Evolutionary conservation across 148 eudicot species (phyloP).

Genomic region (Agrostemma githago): DNA sequence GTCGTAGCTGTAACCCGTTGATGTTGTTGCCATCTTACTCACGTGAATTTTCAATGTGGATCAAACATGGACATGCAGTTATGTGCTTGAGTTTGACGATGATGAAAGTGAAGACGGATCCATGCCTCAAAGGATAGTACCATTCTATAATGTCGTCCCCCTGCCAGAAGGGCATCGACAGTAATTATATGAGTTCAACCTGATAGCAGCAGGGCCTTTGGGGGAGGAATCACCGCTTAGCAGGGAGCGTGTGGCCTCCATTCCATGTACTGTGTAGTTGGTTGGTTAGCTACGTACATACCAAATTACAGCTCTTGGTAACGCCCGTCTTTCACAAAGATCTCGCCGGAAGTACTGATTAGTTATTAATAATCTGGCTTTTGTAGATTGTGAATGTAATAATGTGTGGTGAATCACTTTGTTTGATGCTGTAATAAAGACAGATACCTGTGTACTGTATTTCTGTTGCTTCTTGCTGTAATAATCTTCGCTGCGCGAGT

Average conservation of each 20-base stretch:
- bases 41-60: neutral
- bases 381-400: neutral
- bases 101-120: conserved; percentile 95
- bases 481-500: neutral
- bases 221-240: neutral
- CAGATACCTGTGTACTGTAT: neutral
- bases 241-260: neutral
- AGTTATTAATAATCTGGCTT: neutral
- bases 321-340: neutral
- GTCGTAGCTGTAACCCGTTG: neutral
- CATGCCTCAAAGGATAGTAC: conserved; percentile 77
- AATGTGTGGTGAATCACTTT: too few species aligned
- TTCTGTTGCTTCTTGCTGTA: neutral
- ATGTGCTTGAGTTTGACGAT: conserved; percentile 80
- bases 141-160: conserved; percentile 76
- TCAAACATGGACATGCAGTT: conserved; percentile 40
- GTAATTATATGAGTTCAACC: conserved; percentile 24
- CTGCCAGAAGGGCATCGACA: conserved; percentile 90
- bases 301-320: neutral
- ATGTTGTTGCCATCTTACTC: neutral
- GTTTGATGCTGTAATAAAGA: neutral
- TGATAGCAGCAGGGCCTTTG: neutral
- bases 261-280: neutral
- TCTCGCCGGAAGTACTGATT: neutral
- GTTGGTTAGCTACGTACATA: neutral